These are phyloP conservation scores for Neurospora tetraspora DNA, from an alignment of 495 filamentous ascomycete genomes.

Conservation along the genomic window DNA sequence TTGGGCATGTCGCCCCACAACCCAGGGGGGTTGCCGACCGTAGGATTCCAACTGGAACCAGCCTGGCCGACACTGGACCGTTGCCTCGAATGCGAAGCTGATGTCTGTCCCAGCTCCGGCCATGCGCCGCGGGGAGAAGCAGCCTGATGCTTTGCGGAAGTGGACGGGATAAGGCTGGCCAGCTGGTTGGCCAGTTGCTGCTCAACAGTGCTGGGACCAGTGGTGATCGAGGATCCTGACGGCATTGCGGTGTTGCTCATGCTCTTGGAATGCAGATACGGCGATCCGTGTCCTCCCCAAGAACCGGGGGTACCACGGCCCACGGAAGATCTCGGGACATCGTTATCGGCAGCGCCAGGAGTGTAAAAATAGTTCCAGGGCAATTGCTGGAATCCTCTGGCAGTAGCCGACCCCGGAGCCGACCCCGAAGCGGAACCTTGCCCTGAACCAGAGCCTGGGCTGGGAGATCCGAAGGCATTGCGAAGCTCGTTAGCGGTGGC, in stretches of 20 bases:
- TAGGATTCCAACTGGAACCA: constrained; percentile 5
- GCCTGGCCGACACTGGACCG: neutral
- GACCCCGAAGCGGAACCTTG: constrained; percentile 3
- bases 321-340: neutral
- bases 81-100: neutral
- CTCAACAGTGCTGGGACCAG: neutral
- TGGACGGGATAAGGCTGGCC: neutral
- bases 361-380: constrained; percentile 36
- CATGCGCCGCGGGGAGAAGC: constrained; percentile 2
- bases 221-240: neutral
- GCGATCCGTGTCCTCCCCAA: constrained; percentile 4
- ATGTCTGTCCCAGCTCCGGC: constrained; percentile 1
- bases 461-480: constrained; percentile 14
- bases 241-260: constrained; percentile 6
- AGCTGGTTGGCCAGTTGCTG: constrained; percentile 4
- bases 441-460: constrained; percentile 6
- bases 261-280: constrained; percentile 11
- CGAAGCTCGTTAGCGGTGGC: constrained; percentile 27
- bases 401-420: constrained; percentile 25
- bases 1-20: neutral
- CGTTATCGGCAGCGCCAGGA: constrained; percentile 18
- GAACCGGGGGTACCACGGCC: neutral
- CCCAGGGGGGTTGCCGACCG: neutral
- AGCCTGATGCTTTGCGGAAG: neutral
- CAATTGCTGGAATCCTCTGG: constrained; percentile 29